Conservation (phyloP, 1,284 basidiomycete genomes). For the Kwoniella shivajii region DNA sequence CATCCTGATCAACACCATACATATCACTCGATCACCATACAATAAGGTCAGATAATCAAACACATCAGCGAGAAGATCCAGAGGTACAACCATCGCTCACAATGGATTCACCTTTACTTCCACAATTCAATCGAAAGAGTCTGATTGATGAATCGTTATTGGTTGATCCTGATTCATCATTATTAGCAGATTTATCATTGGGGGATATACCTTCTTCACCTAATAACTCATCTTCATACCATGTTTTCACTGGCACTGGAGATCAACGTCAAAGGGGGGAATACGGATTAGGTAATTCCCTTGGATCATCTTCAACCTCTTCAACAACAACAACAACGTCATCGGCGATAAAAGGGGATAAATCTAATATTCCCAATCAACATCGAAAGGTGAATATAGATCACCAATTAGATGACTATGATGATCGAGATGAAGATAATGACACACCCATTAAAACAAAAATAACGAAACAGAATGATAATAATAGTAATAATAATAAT, state of each 20-base stretch:
- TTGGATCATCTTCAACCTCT: no score
- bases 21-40: not conserved
- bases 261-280: no score
- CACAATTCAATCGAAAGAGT: constrained; percentile 6
- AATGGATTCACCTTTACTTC: constrained; percentile 22
- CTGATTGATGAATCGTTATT: constrained; percentile 3
- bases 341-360: no score
- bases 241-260: no score
- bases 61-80: not conserved
- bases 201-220: constrained; percentile 1
- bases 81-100: not conserved
- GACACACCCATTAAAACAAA: not conserved
- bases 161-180: constrained; percentile 8
- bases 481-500: not conserved
- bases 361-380: no score
- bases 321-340: no score
- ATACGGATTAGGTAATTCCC: no score
- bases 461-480: not conserved
- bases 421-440: not conserved
- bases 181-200: constrained; percentile 7
- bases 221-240: no score
- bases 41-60: not conserved
- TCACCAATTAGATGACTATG: no score
- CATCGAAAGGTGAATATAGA: not conserved
- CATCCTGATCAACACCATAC: no score